A percentile compares a stretch with the other conserved stretches of the same genome.
Evolutionary conservation across 2,329 filamentous ascomycete genomes (phyloP).

Genomic region (Phaeosphaeriaceae sp.): DNA sequence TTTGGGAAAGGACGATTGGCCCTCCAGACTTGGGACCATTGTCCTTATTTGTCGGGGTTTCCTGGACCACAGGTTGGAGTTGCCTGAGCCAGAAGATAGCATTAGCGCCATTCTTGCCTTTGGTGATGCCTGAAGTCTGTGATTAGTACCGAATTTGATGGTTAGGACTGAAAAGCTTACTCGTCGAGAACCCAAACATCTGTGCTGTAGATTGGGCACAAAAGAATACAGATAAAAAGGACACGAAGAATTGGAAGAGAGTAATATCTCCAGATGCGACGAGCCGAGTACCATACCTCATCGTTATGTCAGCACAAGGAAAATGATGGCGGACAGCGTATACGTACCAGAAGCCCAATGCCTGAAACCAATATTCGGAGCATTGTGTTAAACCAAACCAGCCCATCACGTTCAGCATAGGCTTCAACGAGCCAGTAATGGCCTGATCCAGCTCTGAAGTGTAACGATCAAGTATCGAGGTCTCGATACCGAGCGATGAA

Average conservation of each 20-base stretch:
- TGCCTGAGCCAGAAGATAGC: constrained; percentile 51
- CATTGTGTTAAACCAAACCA: constrained; percentile 85
- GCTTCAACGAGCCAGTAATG: constrained; percentile 14
- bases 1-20: constrained; percentile 86
- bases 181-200: constrained; percentile 92
- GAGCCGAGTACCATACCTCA: constrained; percentile 48
- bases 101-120: constrained; percentile 64
- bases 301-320: constrained; percentile 46
- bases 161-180: constrained; percentile 46
- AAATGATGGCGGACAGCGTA: constrained; percentile 77
- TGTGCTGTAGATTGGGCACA: constrained; percentile 90
- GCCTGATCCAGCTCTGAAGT: constrained; percentile 67
- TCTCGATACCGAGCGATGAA: constrained; percentile 83
- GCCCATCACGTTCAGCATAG: constrained; percentile 29
- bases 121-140: constrained; percentile 79
- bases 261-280: constrained; percentile 58
- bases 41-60: constrained; percentile 25
- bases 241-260: constrained; percentile 91
- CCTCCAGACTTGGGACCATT: constrained; percentile 62
- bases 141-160: constrained; percentile 40
- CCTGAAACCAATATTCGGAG: constrained; percentile 75
- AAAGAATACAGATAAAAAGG: constrained; percentile 87
- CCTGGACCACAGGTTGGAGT: constrained; percentile 41
- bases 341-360: constrained; percentile 75
- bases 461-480: constrained; percentile 64